Conservation (phyloP, 306 rosid genomes). For the Prunus mira region DNA sequence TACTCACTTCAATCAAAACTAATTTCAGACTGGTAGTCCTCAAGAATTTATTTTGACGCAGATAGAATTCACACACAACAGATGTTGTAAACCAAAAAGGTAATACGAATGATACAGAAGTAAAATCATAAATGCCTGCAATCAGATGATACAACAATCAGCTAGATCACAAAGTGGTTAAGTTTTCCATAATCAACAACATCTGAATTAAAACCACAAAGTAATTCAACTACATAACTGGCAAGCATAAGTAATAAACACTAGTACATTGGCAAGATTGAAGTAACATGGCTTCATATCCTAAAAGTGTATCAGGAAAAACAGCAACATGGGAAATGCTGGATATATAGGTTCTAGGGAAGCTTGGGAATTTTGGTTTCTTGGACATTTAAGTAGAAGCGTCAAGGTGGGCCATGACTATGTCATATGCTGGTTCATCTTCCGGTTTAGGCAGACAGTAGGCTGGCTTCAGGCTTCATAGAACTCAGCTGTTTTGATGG, state of each 20-base stretch:
- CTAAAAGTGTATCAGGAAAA: constrained; percentile 45
- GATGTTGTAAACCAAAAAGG: background rate
- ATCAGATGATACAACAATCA: constrained; percentile 43
- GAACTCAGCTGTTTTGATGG: constrained; percentile 96
- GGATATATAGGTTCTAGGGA: constrained; percentile 76
- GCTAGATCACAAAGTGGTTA: constrained; percentile 31
- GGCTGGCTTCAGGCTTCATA: constrained; percentile 98
- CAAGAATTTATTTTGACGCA: constrained; percentile 4
- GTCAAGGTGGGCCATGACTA: constrained; percentile 91
- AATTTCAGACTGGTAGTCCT: constrained; percentile 4
- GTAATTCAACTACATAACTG: constrained; percentile 31
- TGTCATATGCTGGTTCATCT: constrained; percentile 97
- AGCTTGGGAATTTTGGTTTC: constrained; percentile 81
- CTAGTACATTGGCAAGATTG: constrained; percentile 33
- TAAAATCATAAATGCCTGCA: constrained; percentile 43
- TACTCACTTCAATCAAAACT: constrained; percentile 9
- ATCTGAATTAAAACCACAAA: constrained; percentile 30
- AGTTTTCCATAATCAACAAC: constrained; percentile 32
- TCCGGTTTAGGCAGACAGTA: constrained; percentile 82
- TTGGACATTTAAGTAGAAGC: constrained; percentile 81
- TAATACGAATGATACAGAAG: constrained; percentile 16
- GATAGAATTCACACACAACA: background rate
- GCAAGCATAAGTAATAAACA: constrained; percentile 25
- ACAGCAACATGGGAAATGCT: constrained; percentile 51
- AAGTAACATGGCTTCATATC: constrained; percentile 51